Evolutionary conservation across 2,329 filamentous ascomycete species (phyloP).

Genomic region (Ascochyta lentis): DNA sequence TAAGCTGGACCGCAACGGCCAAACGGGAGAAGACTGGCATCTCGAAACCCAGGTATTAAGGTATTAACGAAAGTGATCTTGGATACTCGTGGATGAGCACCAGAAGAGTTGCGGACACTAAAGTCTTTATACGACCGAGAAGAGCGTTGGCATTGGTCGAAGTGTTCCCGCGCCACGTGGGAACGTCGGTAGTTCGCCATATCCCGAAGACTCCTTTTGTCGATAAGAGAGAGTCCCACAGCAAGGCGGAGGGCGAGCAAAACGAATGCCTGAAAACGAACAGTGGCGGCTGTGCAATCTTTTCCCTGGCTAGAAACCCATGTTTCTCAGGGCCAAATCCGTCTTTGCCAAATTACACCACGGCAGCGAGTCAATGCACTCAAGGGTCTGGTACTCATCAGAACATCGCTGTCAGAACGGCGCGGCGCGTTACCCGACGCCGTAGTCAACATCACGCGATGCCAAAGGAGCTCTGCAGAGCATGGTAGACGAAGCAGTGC

Average conservation of each 20-base stretch:
- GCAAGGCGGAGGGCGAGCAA: slow-evolving; percentile 9
- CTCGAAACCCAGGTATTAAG: slow-evolving; percentile 17
- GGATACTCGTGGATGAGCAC: slow-evolving; percentile 8
- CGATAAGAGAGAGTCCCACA: slow-evolving; percentile 9
- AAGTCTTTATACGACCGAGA: slow-evolving; percentile 27
- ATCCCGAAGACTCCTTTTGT: slow-evolving; percentile 3
- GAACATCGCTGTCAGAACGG: slow-evolving; percentile 4
- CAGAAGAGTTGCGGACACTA: slow-evolving; percentile 14
- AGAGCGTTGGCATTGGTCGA: slow-evolving; percentile 20
- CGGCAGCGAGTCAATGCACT: slow-evolving; percentile 9
- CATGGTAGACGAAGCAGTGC: not conserved
- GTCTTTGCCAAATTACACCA: slow-evolving; percentile 9
- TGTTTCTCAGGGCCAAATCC: not conserved
- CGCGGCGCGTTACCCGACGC: slow-evolving; percentile 9
- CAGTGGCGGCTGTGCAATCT: slow-evolving; percentile 4
- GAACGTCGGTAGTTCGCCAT: slow-evolving; percentile 19
- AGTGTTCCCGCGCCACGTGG: slow-evolving; percentile 18
- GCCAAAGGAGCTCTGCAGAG: not conserved
- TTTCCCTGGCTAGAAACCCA: not conserved
- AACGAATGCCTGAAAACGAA: not conserved
- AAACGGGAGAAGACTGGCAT: slow-evolving; percentile 37
- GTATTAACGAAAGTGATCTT: slow-evolving; percentile 26
- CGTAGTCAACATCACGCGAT: not conserved
- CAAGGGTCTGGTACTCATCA: slow-evolving; percentile 2
- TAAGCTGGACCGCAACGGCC: slow-evolving; percentile 33